Percentiles rank a stretch among this genome's conserved stretches.
Evolutionary conservation across 225 moss, liverwort and hornwort genomes (phyloP).

Genomic region (Pseudisothecium myosuroides): DNA sequence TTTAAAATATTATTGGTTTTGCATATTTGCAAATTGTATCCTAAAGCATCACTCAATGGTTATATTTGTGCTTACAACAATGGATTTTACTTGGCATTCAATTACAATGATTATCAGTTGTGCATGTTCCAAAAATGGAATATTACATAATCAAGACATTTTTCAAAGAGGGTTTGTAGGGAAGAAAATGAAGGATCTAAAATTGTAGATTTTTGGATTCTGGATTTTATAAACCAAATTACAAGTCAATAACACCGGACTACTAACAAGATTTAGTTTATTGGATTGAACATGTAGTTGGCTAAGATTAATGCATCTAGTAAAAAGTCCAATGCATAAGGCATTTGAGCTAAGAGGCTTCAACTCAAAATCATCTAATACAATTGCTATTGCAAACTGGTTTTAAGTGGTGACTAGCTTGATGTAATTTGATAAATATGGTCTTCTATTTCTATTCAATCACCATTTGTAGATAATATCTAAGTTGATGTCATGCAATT

Average conservation of each 20-base stretch:
- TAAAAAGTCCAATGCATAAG: too few relatives aligned
- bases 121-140: background rate
- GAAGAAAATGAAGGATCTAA: background rate
- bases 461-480: too few relatives aligned
- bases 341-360: too few relatives aligned
- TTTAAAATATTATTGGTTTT: background rate
- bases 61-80: background rate
- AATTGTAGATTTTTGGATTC: background rate
- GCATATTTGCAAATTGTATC: background rate
- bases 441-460: too few relatives aligned
- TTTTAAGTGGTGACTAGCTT: too few relatives aligned
- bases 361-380: too few relatives aligned
- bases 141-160: background rate
- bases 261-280: background rate
- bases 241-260: background rate
- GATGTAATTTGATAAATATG: too few relatives aligned
- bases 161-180: background rate
- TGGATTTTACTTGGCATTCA: background rate
- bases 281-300: background rate
- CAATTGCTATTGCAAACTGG: too few relatives aligned
- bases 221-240: background rate
- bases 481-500: too few relatives aligned
- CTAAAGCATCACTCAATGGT: background rate
- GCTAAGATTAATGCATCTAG: too few relatives aligned
- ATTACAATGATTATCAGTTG: background rate